phyloP scores from a whole-genome alignment of 345 rosid genomes.

The Hibiscus trionum region DNA sequence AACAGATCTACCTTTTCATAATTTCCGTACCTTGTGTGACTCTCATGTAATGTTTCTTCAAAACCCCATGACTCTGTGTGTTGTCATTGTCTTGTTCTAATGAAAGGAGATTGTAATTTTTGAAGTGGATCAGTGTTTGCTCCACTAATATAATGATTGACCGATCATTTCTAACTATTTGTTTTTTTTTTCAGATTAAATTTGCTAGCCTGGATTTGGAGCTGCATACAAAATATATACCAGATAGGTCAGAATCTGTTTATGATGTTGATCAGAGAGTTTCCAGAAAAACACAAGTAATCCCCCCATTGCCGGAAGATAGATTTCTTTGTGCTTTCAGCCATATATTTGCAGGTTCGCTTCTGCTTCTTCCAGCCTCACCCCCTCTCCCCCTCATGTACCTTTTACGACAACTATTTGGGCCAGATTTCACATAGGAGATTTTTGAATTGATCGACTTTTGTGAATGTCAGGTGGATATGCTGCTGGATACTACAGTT shows the following conservation, averaged over 20 bases:
- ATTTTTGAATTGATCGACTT: slow-evolving; percentile 2
- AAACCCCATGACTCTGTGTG: background rate
- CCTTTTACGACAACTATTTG: background rate
- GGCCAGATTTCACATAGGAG: background rate
- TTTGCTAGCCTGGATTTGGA: slow-evolving; percentile 73
- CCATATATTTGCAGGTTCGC: slow-evolving; percentile 78
- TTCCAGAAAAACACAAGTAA: slow-evolving; percentile 50
- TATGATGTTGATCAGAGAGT: slow-evolving; percentile 74
- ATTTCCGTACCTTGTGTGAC: background rate
- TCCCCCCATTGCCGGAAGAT: slow-evolving; percentile 75
- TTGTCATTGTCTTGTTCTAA: slow-evolving; percentile 1
- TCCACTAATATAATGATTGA: background rate
- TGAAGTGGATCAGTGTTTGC: background rate
- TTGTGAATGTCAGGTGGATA: slow-evolving; percentile 55
- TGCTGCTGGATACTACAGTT: slow-evolving; percentile 95
- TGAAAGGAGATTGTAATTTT: slow-evolving; percentile 1
- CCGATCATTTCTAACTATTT: background rate
- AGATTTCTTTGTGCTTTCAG: slow-evolving; percentile 74
- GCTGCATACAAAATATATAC: slow-evolving; percentile 59
- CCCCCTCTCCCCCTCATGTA: background rate
- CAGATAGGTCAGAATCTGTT: slow-evolving; percentile 66
- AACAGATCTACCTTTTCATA: background rate
- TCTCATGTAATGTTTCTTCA: background rate
- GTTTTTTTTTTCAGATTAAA: slow-evolving; percentile 37
- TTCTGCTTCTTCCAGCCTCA: background rate